These are phyloP conservation scores for Cladorrhinum sp. DNA, from an alignment of 2,329 filamentous ascomycete species.

Conservation along the genomic window DNA sequence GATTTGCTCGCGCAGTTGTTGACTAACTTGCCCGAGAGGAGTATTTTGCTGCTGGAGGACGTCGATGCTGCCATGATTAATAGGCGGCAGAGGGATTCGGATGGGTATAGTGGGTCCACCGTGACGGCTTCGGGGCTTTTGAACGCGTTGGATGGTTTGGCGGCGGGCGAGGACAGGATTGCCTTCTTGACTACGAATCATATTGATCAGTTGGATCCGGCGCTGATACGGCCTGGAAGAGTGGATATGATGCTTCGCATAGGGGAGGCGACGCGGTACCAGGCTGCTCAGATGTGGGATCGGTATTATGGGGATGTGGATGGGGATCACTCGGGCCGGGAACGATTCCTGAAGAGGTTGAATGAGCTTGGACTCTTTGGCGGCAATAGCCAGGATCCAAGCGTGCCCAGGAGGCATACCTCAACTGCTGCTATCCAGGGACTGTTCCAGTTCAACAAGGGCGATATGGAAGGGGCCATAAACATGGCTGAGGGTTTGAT, in stretches of 20 bases:
- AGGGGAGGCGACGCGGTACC: constrained; percentile 80
- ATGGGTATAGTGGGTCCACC: constrained; percentile 82
- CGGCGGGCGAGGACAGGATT: constrained; percentile 89
- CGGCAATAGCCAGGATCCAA: constrained; percentile 44
- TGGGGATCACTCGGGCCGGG: constrained; percentile 55
- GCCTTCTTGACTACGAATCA: constrained; percentile 95
- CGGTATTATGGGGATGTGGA: constrained; percentile 90
- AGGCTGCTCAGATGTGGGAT: constrained; percentile 87
- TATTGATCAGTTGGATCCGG: constrained; percentile 82
- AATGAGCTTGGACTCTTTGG: constrained; percentile 68
- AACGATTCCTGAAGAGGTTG: constrained; percentile 68
- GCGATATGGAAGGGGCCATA: constrained; percentile 82
- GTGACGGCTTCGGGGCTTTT: constrained; percentile 93
- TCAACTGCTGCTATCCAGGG: constrained; percentile 94
- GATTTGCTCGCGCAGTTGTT: constrained; percentile 83
- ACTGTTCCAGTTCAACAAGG: constrained; percentile 93
- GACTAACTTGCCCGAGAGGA: constrained; percentile 78
- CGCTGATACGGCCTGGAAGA: constrained; percentile 82
- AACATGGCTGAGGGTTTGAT: constrained; percentile 68
- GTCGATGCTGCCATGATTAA: constrained; percentile 89
- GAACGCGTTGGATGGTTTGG: constrained; percentile 85
- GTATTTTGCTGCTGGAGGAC: constrained; percentile 81
- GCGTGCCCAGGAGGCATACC: constrained; percentile 51
- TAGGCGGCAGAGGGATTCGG: constrained; percentile 68
- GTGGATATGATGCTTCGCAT: constrained; percentile 92